Conservation (phyloP, 352 stramenopile species). For the Pythium brachiatum region DNA sequence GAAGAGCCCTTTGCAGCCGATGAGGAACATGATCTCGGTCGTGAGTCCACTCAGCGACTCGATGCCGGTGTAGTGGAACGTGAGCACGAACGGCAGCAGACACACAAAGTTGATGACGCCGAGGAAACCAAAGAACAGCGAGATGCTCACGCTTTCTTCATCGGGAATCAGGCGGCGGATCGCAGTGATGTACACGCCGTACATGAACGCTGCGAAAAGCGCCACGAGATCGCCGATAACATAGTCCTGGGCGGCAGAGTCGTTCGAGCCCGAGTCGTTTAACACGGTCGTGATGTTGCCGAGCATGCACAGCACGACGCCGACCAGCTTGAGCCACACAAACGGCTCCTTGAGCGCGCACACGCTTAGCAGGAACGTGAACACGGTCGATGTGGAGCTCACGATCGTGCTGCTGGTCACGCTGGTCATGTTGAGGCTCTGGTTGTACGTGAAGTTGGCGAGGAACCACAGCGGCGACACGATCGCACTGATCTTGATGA, state of each 20-base stretch:
- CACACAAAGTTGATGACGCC: conserved; percentile 87
- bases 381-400: conserved; percentile 91
- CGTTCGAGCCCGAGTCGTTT: conserved; percentile 46
- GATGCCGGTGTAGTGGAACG: conserved; percentile 56
- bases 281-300: conserved; percentile 87
- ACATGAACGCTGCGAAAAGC: conserved; percentile 86
- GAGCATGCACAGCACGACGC: conserved; percentile 84
- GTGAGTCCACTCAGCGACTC: conserved; percentile 60
- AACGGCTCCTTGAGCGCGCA: conserved; percentile 77
- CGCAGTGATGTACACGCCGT: conserved; percentile 93
- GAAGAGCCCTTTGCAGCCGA: conserved; percentile 89
- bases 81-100: conserved; percentile 64
- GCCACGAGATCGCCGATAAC: conserved; percentile 61
- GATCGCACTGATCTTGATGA: conserved; percentile 52
- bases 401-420: conserved; percentile 95
- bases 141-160: conserved; percentile 88
- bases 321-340: conserved; percentile 74
- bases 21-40: conserved; percentile 75
- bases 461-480: conserved; percentile 94
- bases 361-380: conserved; percentile 91
- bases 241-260: conserved; percentile 31
- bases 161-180: conserved; percentile 76
- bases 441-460: conserved; percentile 94
- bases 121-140: conserved; percentile 94
- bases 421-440: conserved; percentile 87